Evolutionary conservation across 345 rosid species (phyloP).

Genomic region (Brassica juncea): DNA sequence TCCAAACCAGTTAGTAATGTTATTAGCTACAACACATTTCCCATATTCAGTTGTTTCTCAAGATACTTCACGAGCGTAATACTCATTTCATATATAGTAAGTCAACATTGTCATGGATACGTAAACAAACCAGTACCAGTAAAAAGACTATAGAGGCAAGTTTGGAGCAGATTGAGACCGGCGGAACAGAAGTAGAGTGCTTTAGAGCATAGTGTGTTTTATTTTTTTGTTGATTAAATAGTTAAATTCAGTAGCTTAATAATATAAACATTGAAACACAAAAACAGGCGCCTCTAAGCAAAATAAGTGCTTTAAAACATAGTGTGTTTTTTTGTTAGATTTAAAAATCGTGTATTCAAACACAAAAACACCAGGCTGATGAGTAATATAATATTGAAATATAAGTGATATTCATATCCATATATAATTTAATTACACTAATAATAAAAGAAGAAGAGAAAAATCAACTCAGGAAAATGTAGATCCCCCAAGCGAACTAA

Average conservation of each 20-base stretch:
- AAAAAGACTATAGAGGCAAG: neutral
- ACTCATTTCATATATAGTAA: neutral
- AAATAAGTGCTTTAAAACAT: too few species aligned
- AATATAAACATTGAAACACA: too few species aligned
- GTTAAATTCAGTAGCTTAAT: too few species aligned
- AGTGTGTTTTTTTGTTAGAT: too few species aligned
- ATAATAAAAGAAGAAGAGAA: slow-evolving; percentile 28
- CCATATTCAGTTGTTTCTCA: neutral
- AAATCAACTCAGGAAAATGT: slow-evolving; percentile 16
- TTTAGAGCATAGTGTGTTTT: neutral
- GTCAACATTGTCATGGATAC: neutral
- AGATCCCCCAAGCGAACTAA: slow-evolving; percentile 17
- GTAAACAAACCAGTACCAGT: neutral
- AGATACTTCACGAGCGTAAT: neutral
- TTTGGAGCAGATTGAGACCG: neutral
- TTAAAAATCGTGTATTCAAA: too few species aligned
- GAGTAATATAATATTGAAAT: neutral
- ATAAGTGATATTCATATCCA: slow-evolving; percentile 20
- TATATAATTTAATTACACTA: slow-evolving; percentile 22
- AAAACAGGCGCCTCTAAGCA: too few species aligned
- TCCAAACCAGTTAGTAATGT: neutral
- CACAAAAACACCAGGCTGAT: neutral
- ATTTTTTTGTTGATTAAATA: neutral
- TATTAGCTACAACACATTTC: neutral
- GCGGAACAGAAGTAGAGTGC: neutral